These are phyloP conservation scores for Cladobotryum mycophilum DNA, from an alignment of 2,329 filamentous ascomycete genomes.

Conservation along the genomic window DNA sequence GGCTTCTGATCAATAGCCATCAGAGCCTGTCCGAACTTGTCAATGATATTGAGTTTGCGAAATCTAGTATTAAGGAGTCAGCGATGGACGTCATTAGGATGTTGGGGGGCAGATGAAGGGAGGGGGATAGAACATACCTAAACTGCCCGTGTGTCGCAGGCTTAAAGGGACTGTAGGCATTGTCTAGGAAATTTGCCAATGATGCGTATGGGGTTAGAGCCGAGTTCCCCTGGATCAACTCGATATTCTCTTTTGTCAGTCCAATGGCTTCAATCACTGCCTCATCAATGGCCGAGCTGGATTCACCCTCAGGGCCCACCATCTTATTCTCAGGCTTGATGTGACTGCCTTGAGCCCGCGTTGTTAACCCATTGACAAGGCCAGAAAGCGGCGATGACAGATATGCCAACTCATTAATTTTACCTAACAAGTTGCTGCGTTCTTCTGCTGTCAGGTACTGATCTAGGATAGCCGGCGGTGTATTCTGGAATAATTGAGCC, in stretches of 20 bases:
- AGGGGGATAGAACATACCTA: slow-evolving; percentile 4
- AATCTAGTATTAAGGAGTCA: slow-evolving; percentile 19
- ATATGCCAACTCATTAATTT: slow-evolving; percentile 11
- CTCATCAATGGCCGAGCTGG: neutral
- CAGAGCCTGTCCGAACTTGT: slow-evolving; percentile 42
- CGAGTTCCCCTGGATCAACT: slow-evolving; percentile 18
- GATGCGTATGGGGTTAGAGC: slow-evolving; percentile 32
- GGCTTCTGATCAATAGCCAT: slow-evolving; percentile 25
- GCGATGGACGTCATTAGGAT: neutral
- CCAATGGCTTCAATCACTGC: slow-evolving; percentile 15
- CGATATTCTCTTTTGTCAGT: slow-evolving; percentile 14
- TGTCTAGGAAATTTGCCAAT: slow-evolving; percentile 17
- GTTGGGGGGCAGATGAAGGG: too few species aligned
- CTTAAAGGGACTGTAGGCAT: slow-evolving; percentile 32
- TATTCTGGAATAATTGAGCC: slow-evolving; percentile 26
- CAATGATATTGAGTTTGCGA: slow-evolving; percentile 40
- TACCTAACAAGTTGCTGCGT: neutral
- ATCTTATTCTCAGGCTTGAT: slow-evolving; percentile 30
- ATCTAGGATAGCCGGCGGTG: slow-evolving; percentile 17
- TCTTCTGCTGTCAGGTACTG: slow-evolving; percentile 11
- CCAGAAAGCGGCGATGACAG: slow-evolving; percentile 28
- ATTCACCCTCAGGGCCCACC: slow-evolving; percentile 9
- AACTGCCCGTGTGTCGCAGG: slow-evolving; percentile 43
- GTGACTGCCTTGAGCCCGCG: slow-evolving; percentile 30
- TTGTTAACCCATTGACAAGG: slow-evolving; percentile 26